Evolutionary conservation across 2,329 filamentous ascomycete genomes (phyloP).

Genomic region (Fusarium tjaetaba): DNA sequence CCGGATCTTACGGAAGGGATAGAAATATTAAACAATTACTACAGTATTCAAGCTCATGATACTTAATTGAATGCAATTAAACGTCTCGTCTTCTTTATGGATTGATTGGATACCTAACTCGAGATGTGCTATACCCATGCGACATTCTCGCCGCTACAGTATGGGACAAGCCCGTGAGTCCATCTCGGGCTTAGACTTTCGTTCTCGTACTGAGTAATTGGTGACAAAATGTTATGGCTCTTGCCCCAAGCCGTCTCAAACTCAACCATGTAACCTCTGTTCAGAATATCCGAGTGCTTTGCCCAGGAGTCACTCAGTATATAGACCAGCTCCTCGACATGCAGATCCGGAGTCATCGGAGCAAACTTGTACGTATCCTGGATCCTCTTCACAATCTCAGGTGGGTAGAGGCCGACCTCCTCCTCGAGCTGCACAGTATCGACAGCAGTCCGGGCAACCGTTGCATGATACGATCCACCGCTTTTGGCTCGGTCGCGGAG

Average conservation of each 20-base stretch:
- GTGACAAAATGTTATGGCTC: neutral
- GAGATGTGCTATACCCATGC: neutral
- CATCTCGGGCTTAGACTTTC: neutral
- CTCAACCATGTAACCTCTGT: neutral
- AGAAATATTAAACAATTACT: neutral
- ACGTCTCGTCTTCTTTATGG: no score
- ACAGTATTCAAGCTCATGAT: no score
- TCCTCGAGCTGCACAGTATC: neutral
- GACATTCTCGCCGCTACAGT: neutral
- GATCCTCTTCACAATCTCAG: neutral
- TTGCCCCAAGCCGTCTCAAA: neutral
- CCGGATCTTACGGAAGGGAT: neutral
- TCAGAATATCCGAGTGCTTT: neutral
- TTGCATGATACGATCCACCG: neutral
- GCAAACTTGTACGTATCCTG: neutral
- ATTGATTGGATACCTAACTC: rapidly evolving
- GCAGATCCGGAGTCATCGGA: neutral
- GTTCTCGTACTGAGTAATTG: neutral
- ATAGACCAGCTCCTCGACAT: neutral
- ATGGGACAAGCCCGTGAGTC: neutral
- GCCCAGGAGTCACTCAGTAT: neutral
- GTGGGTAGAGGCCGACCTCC: neutral
- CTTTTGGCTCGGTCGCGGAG: neutral
- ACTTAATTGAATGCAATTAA: no score
- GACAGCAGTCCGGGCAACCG: neutral